Evolutionary conservation across 1,284 basidiomycete genomes (phyloP).

Genomic region (Sparassis latifolia): DNA sequence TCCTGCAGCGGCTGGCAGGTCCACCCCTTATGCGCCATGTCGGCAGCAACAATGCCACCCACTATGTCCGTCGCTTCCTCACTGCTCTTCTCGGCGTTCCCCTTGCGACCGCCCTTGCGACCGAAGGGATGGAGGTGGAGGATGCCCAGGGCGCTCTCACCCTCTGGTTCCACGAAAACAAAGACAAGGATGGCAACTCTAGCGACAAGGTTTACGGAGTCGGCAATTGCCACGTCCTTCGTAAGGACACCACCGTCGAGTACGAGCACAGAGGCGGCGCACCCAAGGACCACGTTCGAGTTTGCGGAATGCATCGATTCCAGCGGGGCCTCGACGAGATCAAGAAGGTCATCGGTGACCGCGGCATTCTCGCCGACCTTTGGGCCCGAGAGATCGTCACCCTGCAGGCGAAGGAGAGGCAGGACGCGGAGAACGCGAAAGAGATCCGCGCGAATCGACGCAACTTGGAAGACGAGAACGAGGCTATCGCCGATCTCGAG

Average conservation of each 20-base stretch:
- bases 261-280: background rate
- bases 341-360: conserved; percentile 14
- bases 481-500: background rate
- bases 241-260: conserved; percentile 11
- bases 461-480: conserved; percentile 14
- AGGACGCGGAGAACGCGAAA: background rate
- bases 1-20: conserved; percentile 18
- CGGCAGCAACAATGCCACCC: conserved; percentile 14
- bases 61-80: conserved; percentile 23
- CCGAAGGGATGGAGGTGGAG: conserved; percentile 8
- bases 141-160: conserved; percentile 6
- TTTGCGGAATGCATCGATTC: conserved; percentile 18
- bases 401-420: conserved; percentile 4
- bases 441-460: conserved; percentile 7
- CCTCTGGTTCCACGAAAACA: conserved; percentile 15
- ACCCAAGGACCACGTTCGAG: conserved; percentile 24
- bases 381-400: conserved; percentile 7
- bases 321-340: conserved; percentile 26
- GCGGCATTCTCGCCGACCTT: conserved; percentile 5
- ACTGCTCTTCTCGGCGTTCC: conserved; percentile 28
- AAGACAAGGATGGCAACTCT: conserved; percentile 1
- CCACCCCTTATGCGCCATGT: conserved; percentile 20
- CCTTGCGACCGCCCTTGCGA: conserved; percentile 16
- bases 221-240: conserved; percentile 20
- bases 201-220: conserved; percentile 16